Evolutionary conservation across 78 protist species (phyloP), one percentile per base, ranked within the genome.

Genomic region (Protostelium mycophagum): DNA sequence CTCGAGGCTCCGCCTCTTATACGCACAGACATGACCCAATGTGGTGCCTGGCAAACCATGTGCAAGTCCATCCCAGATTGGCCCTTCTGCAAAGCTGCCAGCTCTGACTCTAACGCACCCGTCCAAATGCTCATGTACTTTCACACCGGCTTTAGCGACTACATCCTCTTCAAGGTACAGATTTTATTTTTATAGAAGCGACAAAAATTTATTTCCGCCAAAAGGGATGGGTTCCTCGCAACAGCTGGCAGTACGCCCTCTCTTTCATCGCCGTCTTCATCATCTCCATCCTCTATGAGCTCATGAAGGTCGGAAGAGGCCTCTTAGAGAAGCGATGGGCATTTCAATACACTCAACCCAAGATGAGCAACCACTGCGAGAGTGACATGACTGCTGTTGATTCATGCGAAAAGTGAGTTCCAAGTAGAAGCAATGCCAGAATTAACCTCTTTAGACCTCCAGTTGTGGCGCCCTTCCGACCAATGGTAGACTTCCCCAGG

Each of bases 131-230:
- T 86, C 84, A 91, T 91, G 94, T 91, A 63, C 84, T 91, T 91
- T 88, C 94, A 91, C 63, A 91, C 94, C 38, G 94, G 94, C 85
- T 86, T 91, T n/a, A 38, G 88, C 37, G 94, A 91, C 28, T 91
- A 91, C 35, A 84, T 91, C 34, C 38, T 91, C 28, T 91, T 91
- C 35, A 51, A 91, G n/a, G n/a, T n/a, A n/a, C n/a, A n/a, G n/a
- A n/a, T n/a, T n/a, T n/a, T n/a, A n/a, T n/a, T n/a, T n/a, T n/a
- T n/a, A n/a, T n/a, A n/a, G n/a, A n/a, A n/a, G n/a, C n/a, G n/a
- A n/a, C n/a, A n/a, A n/a, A n/a, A n/a, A n/a, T n/a, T n/a, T n/a
- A n/a, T n/a, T n/a, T n/a, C n/a, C n/a, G n/a, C n/a, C n/a, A n/a
- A n/a, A n/a, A n/a, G 38, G 25, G 51, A 0, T 91, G 94, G 94